These are phyloP conservation scores for Hymenoscyphus scutula DNA, from an alignment of 2,329 filamentous ascomycete genomes.

Conservation along the genomic window DNA sequence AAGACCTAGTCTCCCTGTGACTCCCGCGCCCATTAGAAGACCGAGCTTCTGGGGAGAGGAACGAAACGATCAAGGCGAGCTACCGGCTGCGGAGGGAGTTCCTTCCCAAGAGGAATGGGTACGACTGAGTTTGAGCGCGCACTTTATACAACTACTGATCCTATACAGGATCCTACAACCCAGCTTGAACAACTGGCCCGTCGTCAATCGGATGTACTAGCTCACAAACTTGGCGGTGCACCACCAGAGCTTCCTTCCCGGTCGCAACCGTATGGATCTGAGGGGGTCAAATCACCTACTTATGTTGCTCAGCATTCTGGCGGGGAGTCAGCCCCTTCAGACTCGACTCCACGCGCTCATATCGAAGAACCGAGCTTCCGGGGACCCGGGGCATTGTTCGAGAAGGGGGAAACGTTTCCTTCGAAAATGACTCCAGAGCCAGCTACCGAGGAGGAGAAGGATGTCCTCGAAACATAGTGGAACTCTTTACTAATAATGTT, in stretches of 20 bases:
- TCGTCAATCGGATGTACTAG: constrained; percentile 62
- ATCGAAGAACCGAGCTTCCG: constrained; percentile 48
- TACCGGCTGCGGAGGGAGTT: constrained; percentile 79
- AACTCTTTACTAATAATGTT: constrained; percentile 22
- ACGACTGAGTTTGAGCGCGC: constrained; percentile 59
- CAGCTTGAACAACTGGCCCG: constrained; percentile 69
- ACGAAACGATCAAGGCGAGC: constrained; percentile 50
- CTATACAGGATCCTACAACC: constrained; percentile 62
- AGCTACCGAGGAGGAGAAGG: constrained; percentile 35
- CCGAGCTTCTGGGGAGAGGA: constrained; percentile 62
- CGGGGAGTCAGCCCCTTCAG: constrained; percentile 10
- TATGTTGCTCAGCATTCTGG: constrained; percentile 42
- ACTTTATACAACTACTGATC: constrained; percentile 35
- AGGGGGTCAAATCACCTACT: constrained; percentile 45
- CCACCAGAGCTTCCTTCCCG: constrained; percentile 46
- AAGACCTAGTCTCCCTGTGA: constrained; percentile 84
- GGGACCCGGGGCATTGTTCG: constrained; percentile 50
- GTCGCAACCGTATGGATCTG: constrained; percentile 53
- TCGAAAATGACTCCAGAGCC: constrained; percentile 38
- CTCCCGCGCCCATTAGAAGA: constrained; percentile 75
- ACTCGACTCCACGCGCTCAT: constrained; percentile 23
- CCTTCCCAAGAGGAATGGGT: constrained; percentile 91
- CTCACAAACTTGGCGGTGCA: constrained; percentile 49
- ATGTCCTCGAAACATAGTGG: constrained; percentile 32
- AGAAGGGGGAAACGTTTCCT: constrained; percentile 47